phyloP scores from a whole-genome alignment of 257 asterid genomes.

The Solanum chilense region DNA sequence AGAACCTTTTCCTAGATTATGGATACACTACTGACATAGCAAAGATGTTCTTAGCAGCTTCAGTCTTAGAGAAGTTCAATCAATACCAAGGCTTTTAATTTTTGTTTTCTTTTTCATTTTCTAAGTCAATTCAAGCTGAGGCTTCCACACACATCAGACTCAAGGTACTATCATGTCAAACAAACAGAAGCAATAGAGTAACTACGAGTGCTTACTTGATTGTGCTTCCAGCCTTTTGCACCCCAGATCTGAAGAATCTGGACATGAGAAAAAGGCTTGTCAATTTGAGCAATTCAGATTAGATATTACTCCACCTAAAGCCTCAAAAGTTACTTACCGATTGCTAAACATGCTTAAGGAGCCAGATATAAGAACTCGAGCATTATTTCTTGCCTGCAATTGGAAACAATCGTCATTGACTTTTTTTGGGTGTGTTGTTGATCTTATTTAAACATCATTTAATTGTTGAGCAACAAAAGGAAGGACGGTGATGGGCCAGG shows the following conservation, averaged over 20 bases:
- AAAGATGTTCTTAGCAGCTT: neutral
- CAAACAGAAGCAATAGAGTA: neutral
- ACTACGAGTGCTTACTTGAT: constrained; percentile 7
- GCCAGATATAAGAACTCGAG: constrained; percentile 28
- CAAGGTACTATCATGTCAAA: neutral
- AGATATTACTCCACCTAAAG: neutral
- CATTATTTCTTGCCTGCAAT: constrained; percentile 35
- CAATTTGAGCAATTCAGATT: neutral
- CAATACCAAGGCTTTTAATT: neutral
- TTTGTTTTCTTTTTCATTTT: neutral
- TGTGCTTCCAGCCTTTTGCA: constrained; percentile 27
- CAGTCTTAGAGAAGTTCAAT: neutral
- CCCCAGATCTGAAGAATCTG: constrained; percentile 28
- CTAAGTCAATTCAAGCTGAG: neutral
- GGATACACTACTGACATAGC: neutral
- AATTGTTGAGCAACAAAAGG: neutral
- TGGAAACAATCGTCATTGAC: neutral
- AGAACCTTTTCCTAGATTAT: neutral
- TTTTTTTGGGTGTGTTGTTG: neutral
- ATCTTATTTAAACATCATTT: neutral
- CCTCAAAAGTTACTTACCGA: constrained; percentile 5
- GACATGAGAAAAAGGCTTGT: neutral
- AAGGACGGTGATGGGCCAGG: neutral
- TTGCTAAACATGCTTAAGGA: constrained; percentile 26
- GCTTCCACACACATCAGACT: neutral